A percentile compares a stretch with the other conserved stretches of the same genome.
Evolutionary conservation across 2,329 filamentous ascomycete genomes (phyloP).

Genomic region (Sporothrix phasma): DNA sequence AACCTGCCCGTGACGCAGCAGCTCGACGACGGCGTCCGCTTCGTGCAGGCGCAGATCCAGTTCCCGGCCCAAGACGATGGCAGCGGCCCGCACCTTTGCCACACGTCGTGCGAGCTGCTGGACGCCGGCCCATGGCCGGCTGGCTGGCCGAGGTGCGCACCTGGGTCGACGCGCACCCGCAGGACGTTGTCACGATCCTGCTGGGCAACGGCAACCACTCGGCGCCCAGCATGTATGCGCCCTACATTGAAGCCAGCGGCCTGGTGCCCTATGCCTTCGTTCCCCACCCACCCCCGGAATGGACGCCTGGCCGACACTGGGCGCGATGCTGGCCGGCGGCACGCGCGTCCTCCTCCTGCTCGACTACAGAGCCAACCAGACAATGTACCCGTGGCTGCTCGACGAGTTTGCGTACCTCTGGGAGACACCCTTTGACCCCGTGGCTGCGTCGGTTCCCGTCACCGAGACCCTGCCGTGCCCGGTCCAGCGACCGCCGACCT

Average conservation of each 20-base stretch:
- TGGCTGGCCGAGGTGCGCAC: constrained; percentile 59
- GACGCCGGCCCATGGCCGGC: constrained; percentile 64
- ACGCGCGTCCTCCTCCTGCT: constrained; percentile 72
- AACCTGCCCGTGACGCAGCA: constrained; percentile 56
- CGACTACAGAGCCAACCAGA: constrained; percentile 77
- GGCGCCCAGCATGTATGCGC: constrained; percentile 51
- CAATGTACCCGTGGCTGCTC: constrained; percentile 68
- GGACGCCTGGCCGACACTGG: constrained; percentile 74
- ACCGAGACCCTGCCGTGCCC: constrained; percentile 62
- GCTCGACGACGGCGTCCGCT: constrained; percentile 65
- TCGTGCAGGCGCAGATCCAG: constrained; percentile 55
- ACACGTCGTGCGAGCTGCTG: constrained; percentile 72
- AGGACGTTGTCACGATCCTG: constrained; percentile 79
- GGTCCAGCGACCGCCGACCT: constrained; percentile 63
- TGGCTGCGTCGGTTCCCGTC: constrained; percentile 24
- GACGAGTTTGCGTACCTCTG: constrained; percentile 83
- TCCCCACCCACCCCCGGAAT: constrained; percentile 52
- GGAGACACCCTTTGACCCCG: constrained; percentile 79
- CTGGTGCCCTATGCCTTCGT: constrained; percentile 64
- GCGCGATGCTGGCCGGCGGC: constrained; percentile 59
- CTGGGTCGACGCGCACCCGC: constrained; percentile 70
- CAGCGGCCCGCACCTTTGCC: constrained; percentile 62
- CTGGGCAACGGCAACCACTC: constrained; percentile 76
- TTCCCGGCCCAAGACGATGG: constrained; percentile 37
- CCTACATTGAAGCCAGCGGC: constrained; percentile 60